These are phyloP conservation scores for Oryza australiensis DNA, from an alignment of 176 grass and related monocot genomes.

Conservation along the genomic window DNA sequence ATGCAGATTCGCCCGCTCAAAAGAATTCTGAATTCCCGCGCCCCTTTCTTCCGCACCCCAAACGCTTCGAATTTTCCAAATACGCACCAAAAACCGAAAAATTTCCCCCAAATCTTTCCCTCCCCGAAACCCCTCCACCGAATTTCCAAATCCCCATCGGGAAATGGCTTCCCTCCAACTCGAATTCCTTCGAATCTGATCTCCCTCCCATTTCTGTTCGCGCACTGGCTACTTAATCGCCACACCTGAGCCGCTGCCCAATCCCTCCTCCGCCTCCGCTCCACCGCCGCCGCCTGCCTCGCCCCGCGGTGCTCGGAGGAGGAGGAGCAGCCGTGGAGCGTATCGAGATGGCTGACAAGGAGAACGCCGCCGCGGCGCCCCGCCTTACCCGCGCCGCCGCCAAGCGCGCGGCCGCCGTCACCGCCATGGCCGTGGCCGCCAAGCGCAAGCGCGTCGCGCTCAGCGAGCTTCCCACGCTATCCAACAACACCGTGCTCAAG, in stretches of 20 bases:
- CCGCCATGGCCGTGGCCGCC: slow-evolving; percentile 20
- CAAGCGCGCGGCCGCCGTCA: slow-evolving; percentile 31
- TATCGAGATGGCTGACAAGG: slow-evolving; percentile 42
- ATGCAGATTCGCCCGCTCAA: not conserved
- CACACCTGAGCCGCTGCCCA: not conserved
- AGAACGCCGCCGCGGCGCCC: slow-evolving; percentile 39
- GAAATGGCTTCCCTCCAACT: slow-evolving; percentile 23
- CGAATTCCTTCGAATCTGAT: slow-evolving; percentile 40
- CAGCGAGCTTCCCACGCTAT: slow-evolving; percentile 45
- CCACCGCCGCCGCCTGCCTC: not conserved
- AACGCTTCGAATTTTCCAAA: slow-evolving; percentile 4
- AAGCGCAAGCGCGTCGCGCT: slow-evolving; percentile 74
- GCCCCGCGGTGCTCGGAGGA: slow-evolving; percentile 1
- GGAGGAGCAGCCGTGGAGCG: slow-evolving; percentile 20
- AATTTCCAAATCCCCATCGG: slow-evolving; percentile 16
- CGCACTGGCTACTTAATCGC: slow-evolving; percentile 17
- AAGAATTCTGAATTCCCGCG: slow-evolving; percentile 31
- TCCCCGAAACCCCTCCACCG: not conserved
- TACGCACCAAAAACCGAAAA: not conserved
- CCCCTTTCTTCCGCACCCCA: not conserved
- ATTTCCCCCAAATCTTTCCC: not conserved
- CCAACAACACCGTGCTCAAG: slow-evolving; percentile 42
- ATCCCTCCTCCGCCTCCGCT: slow-evolving; percentile 14
- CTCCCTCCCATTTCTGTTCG: slow-evolving; percentile 30
- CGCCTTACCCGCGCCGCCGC: slow-evolving; percentile 54